Evolutionary conservation across 148 eudicot genomes (phyloP), one percentile per base, ranked within the genome.

Genomic region (Vaccinium vitisidaea): DNA sequence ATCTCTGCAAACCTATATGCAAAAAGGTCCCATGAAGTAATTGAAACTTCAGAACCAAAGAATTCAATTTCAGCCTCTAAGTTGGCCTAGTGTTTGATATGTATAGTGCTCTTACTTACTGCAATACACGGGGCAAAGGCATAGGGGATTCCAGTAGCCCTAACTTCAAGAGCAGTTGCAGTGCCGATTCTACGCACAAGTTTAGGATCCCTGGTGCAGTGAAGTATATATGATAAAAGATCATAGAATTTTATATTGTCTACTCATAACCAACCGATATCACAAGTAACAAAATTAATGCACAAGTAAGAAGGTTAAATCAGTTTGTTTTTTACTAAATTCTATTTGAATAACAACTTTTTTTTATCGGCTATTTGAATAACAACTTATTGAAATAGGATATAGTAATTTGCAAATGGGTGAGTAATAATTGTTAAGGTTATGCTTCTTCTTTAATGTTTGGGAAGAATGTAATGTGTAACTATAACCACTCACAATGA

Each of bases 71-170:
- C 48, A 48, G 6, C 69, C 30, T 19, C 19, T 46, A 63, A 27
- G 27, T 63, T 63, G 69, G 69, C 30, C 69, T 63, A n/a, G 69
- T n/a, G 69, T n/a, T 63, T 63, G 30, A 32, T 32, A 52, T 69
- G 43, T 32, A 52, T 69, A 73, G 53, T 52, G 15, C n/a, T 25
- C 5, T 46, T 69, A 89, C 87, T 84, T 86, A 94, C 97, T 13
- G 97, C 97, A 84, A 94, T 87, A 88, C 98, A 94, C 82, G 95
- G 95, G 86, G 98, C 98, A 90, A 94, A 94, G 63, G 85, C 86
- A 85, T 92, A 94, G 63, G 90, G 92, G 84, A 94, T 94, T 53
- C 98, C 94, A 8, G 98, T 92, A 63, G 98, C 98, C 90, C 95
- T 87, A 81, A 94, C 95, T 92, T 94, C 98, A 90, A 92, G 84